Base-by-base conservation (phyloP, 2,329 filamentous ascomycete species). In the Knufia fluminis region DNA sequence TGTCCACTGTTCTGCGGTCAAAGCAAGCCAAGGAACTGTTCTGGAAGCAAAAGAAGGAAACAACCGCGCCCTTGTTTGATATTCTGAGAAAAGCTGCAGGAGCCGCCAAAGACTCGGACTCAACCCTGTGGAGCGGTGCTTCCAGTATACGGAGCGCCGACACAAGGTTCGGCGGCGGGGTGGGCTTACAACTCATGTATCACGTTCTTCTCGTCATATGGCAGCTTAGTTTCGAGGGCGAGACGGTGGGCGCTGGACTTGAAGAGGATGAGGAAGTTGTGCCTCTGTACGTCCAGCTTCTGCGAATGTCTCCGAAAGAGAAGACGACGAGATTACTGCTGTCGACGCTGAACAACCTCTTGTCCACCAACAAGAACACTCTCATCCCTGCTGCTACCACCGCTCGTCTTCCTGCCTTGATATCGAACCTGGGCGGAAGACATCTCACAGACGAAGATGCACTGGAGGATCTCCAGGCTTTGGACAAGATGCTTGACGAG, bases 261-360 rank as follows among this genome's bases (percentile, higher is more conserved):
- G 86, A 97, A 68, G 82, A 89, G 86, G 90, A 96, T 68, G 88
- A 95, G 69, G 90, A 97, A 62, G 84, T 97, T 58, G 78, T 97
- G 55, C 77, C 89, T 41, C 79, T 97, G 39, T 96, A 95, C 67
- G 89, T 86, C n/a, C 86, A 94, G 57, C 82, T 98, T 32, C 76
- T 98, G 49, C 85, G 89, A 48, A 75, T 95, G 36, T 97, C 92
- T 1, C 90, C 91, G 39, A 98, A 98, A 68, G 92, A 97, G 66
- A 98, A 98, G 75, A 97, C 91, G 1, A 97, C 91, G 0, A 83
- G 92, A 24, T 77, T 98, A 48, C 79, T 96, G 40, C 77, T 97
- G 39, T 89, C 89, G 8, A 96, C 91, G 6, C 78, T 98, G 35
- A 79, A 85, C 65, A 97, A 95, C 68, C 81, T 98, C 39, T 79